phyloP scores from a whole-genome alignment of 352 stramenopile genomes.

The Globisporangium canariense region DNA sequence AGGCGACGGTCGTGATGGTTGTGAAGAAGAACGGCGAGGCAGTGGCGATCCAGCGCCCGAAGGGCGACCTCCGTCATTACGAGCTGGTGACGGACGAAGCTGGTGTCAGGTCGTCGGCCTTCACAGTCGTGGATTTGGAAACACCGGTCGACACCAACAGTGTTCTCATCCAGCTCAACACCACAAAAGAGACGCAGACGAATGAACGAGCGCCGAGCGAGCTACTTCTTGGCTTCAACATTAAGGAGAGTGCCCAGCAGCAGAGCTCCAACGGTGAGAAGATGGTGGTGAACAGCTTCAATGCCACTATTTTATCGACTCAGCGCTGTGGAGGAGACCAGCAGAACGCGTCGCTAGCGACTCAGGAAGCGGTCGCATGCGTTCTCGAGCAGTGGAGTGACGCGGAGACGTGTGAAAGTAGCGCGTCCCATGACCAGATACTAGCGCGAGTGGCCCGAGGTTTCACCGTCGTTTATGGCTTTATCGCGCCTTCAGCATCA shows the following conservation, averaged over 20 bases:
- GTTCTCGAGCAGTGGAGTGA: conserved; percentile 1
- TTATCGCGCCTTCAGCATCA: neutral
- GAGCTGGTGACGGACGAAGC: neutral
- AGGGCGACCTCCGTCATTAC: neutral
- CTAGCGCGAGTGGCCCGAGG: neutral
- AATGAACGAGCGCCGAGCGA: neutral
- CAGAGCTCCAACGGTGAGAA: neutral
- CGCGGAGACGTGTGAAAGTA: neutral
- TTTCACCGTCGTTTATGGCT: neutral
- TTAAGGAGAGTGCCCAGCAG: neutral
- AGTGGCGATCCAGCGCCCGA: neutral
- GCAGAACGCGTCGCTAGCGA: neutral
- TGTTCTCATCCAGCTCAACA: neutral
- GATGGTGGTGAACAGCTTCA: neutral
- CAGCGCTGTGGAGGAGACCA: neutral
- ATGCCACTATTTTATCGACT: neutral
- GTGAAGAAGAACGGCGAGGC: neutral
- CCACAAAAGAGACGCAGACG: neutral
- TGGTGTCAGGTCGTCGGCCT: neutral
- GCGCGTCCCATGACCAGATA: neutral
- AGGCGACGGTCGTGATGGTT: neutral
- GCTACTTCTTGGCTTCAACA: neutral
- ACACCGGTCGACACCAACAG: neutral
- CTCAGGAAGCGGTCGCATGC: neutral
- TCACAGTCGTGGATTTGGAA: neutral